Percentiles rank a stretch among this genome's conserved stretches.
Conservation (phyloP, 2,329 filamentous ascomycete species). For the Ophiostoma fasciatum region DNA sequence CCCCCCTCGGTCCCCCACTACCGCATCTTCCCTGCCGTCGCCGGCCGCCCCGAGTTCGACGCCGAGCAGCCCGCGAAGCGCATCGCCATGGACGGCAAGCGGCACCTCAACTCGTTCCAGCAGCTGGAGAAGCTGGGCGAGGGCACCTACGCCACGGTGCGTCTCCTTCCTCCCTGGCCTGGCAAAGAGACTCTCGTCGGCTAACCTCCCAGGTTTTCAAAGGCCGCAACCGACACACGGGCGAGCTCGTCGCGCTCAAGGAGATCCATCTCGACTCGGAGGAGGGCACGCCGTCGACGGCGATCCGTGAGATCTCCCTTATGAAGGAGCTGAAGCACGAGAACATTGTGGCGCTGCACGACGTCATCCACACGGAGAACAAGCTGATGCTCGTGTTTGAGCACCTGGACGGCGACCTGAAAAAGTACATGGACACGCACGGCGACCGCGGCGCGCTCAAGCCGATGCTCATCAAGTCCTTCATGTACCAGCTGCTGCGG, state of each 20-base stretch:
- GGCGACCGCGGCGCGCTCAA: conserved; percentile 83
- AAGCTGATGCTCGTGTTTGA: conserved; percentile 99
- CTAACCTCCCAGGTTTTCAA: conserved; percentile 66
- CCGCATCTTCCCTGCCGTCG: conserved; percentile 11
- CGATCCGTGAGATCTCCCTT: conserved; percentile 93
- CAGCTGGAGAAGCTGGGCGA: conserved; percentile 98
- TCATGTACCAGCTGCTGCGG: conserved; percentile 94
- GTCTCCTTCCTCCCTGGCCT: conserved; percentile 18
- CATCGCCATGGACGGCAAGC: conserved; percentile 68
- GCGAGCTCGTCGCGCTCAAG: conserved; percentile 90
- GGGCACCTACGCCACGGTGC: conserved; percentile 93
- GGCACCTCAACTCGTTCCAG: conserved; percentile 94
- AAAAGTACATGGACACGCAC: conserved; percentile 95
- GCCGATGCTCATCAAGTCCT: conserved; percentile 85
- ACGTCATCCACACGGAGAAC: conserved; percentile 99
- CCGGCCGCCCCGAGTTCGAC: conserved; percentile 6
- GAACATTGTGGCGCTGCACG: conserved; percentile 92
- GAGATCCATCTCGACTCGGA: conserved; percentile 98
- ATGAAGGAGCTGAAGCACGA: conserved; percentile 99
- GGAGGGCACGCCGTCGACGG: conserved; percentile 92
- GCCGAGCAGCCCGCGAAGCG: conserved; percentile 3
- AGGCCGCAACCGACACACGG: conserved; percentile 90
- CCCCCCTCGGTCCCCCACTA: conserved; percentile 18
- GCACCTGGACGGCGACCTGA: conserved; percentile 96
- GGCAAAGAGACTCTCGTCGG: background rate